Evolutionary conservation across 1,284 basidiomycete genomes (phyloP).

Genomic region (Cutaneotrichosporon mucoides): DNA sequence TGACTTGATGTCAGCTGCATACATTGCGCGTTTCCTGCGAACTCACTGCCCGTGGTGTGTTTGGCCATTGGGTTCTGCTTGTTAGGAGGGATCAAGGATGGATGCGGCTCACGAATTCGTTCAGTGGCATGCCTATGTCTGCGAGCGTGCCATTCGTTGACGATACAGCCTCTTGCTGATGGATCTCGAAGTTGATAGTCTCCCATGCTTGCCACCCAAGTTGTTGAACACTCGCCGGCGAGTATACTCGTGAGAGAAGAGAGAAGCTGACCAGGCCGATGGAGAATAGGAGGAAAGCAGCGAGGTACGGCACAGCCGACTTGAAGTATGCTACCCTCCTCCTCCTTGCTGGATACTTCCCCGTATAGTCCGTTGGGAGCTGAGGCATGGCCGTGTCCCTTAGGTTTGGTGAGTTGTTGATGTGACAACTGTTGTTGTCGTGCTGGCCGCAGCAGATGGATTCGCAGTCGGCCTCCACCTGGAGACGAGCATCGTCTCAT

Average conservation of each 20-base stretch:
- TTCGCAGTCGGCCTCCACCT: no score
- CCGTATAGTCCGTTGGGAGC: background rate
- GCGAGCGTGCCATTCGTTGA: constrained; percentile 40
- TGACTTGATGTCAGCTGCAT: constrained; percentile 49
- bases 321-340: background rate
- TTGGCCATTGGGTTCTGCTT: constrained; percentile 60
- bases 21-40: no score
- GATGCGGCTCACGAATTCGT: constrained; percentile 59
- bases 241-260: constrained; percentile 55
- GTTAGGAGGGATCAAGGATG: constrained; percentile 1
- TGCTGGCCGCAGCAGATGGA: no score
- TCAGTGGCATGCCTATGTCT: constrained; percentile 62
- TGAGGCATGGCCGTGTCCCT: constrained; percentile 1
- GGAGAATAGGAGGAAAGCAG: constrained; percentile 1
- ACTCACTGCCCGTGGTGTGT: constrained; percentile 69
- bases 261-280: constrained; percentile 54
- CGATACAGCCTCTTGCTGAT: constrained; percentile 31
- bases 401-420: background rate
- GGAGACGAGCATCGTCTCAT: no score
- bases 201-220: constrained; percentile 96
- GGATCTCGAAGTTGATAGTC: constrained; percentile 48
- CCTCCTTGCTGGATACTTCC: background rate
- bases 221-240: constrained; percentile 64
- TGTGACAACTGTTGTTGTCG: no score
- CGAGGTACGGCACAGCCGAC: background rate